Evolutionary conservation across 2,329 filamentous ascomycete species (phyloP), one percentile per base, ranked within the genome.

Genomic region (Clonostachys rosea): DNA sequence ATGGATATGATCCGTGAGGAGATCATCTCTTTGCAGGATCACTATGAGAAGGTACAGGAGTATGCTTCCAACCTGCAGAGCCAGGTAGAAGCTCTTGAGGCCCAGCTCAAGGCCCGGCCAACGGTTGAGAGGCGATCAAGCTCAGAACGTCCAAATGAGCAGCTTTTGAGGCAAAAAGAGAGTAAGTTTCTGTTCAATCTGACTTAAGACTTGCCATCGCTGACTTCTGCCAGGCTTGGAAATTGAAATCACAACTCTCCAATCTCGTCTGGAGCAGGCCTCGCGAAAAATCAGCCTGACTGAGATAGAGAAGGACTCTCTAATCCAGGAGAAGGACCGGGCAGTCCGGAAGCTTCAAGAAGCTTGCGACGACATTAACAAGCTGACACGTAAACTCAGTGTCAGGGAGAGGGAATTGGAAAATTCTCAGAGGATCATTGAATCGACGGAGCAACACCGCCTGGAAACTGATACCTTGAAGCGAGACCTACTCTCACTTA

Each of bases 301-400:
- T 35, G 81, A 86, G 44, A 81, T 83, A 45, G 77, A 83, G 51
- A 82, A 78, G 49, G 79, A 84, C 51, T 77, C 81, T 5, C 65
- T 87, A 40, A 73, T 74, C 4, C 73, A 78, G 33, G 86, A 89
- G 62, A 77, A 83, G 33, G 84, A 88, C 54, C 79, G 81, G 42
- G 77, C 85, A 36, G 71, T 86, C 43, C 75, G 74, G 45, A 83
- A 84, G 55, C 71, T 84, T 6, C 78, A 79, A 30, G 73, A 81
- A 44, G 82, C 82, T 5, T 83, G 79, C 39, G 71, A 76, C 42
- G 80, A 78, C 34, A 78, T 79, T 53, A 78, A 73, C 53, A 71
- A 73, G 49, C 65, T 73, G 24, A 73, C 70, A 35, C 62, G 66
- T 17, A 71, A 70, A 53, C 55, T 74, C 14, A 69, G 64, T 44